Evolutionary conservation across 169 alveolate genomes (phyloP).

Genomic region (Theileria parva): DNA sequence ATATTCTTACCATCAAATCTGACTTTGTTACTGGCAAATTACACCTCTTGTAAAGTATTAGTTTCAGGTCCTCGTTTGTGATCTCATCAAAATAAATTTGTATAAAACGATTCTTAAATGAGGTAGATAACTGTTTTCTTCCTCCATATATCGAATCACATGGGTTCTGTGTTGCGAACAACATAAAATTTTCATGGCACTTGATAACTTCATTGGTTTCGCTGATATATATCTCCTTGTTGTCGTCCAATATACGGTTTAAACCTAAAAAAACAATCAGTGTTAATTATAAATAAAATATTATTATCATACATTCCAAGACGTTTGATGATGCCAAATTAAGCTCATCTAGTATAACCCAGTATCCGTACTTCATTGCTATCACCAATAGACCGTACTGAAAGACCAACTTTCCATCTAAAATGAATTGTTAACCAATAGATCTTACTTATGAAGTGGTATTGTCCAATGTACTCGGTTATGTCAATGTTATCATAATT

Average conservation of each 20-base stretch:
- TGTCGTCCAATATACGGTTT: slow-evolving; percentile 98
- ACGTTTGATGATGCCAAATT: slow-evolving; percentile 98
- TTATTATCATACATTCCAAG: slow-evolving; percentile 78
- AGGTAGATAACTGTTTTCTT: slow-evolving; percentile 96
- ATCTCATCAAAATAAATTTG: slow-evolving; percentile 92
- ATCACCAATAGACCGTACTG: slow-evolving; percentile 96
- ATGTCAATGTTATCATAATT: slow-evolving; percentile 99
- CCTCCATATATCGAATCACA: slow-evolving; percentile 97
- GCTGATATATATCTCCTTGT: slow-evolving; percentile 95
- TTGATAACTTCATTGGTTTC: slow-evolving; percentile 93
- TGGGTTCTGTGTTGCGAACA: slow-evolving; percentile 99
- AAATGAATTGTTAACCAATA: slow-evolving; percentile 48
- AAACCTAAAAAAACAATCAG: slow-evolving; percentile 75
- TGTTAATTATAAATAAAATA: neutral
- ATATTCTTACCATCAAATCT: slow-evolving; percentile 90
- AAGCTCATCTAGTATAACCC: slow-evolving; percentile 99
- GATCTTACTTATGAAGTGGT: slow-evolving; percentile 86
- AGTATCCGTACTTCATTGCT: slow-evolving; percentile 97
- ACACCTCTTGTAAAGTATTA: slow-evolving; percentile 92
- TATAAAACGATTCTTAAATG: slow-evolving; percentile 97
- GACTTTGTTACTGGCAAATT: slow-evolving; percentile 91
- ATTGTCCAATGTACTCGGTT: slow-evolving; percentile 98
- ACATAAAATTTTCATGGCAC: slow-evolving; percentile 96
- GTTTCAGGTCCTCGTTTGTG: slow-evolving; percentile 88
- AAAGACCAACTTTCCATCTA: slow-evolving; percentile 74